phyloP scores from a whole-genome alignment of 306 rosid species.

The Echinosophora koreensis region DNA sequence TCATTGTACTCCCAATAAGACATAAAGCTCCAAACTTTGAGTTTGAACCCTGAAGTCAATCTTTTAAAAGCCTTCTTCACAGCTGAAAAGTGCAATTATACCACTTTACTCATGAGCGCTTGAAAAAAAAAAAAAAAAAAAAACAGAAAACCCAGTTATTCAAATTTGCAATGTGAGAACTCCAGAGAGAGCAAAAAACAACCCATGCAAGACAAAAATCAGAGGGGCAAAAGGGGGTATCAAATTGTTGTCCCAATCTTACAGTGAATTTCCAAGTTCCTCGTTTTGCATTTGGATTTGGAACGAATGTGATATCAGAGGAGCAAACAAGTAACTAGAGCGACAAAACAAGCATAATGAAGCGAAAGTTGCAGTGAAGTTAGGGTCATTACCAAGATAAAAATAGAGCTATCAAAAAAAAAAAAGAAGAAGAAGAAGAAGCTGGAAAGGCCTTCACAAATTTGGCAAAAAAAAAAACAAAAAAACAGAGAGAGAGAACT shows the following conservation, averaged over 20 bases:
- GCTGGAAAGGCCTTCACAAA: not conserved
- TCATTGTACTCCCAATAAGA: not conserved
- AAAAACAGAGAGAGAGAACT: slow-evolving; percentile 11
- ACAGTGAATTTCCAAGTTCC: not conserved
- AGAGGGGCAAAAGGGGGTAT: not conserved
- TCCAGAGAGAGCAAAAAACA: not conserved
- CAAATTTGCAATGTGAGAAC: not conserved
- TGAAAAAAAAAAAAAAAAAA: not conserved
- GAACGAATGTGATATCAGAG: not conserved
- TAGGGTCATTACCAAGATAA: not conserved
- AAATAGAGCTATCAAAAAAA: not conserved
- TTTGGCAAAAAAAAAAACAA: not conserved
- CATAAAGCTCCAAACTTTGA: not conserved
- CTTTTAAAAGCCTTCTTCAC: not conserved
- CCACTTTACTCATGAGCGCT: not conserved
- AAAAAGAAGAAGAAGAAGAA: too few species aligned
- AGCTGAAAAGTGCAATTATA: slow-evolving; percentile 3
- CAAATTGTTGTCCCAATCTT: not conserved
- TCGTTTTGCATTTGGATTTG: not conserved
- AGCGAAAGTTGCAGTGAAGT: not conserved
- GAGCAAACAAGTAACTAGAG: slow-evolving; percentile 7
- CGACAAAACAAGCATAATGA: slow-evolving; percentile 11
- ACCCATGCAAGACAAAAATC: not conserved
- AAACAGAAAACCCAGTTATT: not conserved
- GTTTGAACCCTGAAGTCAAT: not conserved